A percentile compares a stretch with the other conserved stretches of the same genome.
phyloP scores from a whole-genome alignment of 768 basidiomycete genomes.

The Amanita subjunquillea region DNA sequence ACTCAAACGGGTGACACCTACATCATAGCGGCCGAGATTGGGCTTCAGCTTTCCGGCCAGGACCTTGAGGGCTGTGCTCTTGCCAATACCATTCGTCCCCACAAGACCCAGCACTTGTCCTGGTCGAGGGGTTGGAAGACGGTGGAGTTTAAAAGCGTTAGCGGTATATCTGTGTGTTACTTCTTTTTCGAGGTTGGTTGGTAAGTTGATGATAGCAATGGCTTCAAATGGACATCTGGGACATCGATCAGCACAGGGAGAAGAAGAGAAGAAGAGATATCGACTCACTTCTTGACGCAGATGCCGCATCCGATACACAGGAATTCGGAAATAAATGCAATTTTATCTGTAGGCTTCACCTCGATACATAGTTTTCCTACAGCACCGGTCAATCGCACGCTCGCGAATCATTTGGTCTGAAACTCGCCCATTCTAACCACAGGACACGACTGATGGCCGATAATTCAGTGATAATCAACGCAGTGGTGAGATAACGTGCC shows the following conservation, averaged over 20 bases:
- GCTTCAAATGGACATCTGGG: constrained; percentile 96
- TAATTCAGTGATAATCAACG: constrained; percentile 2
- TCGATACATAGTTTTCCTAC: constrained; percentile 96
- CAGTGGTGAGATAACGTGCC: constrained; percentile 25
- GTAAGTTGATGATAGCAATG: constrained; percentile 97
- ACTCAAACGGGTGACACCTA: constrained; percentile 24
- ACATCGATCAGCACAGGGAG: neutral
- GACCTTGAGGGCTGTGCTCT: constrained; percentile 95
- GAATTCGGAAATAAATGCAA: constrained; percentile 98
- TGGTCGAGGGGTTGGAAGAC: constrained; percentile 91
- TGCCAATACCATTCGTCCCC: constrained; percentile 99
- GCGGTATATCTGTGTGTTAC: constrained; percentile 98
- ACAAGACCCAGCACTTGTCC: constrained; percentile 98
- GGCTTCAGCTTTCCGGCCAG: constrained; percentile 96
- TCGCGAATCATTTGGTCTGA: neutral
- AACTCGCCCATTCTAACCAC: constrained; percentile 91
- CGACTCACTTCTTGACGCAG: constrained; percentile 91
- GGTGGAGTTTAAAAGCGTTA: constrained; percentile 98
- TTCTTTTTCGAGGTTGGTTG: constrained; percentile 91
- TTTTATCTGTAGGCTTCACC: constrained; percentile 92
- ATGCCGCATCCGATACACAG: constrained; percentile 99
- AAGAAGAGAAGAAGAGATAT: neutral
- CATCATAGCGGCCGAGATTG: constrained; percentile 94
- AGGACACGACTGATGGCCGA: constrained; percentile 62
- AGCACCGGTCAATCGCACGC: constrained; percentile 3